Conservation (phyloP, 208 protist genomes). For the Trypanosoma cruzi region DNA sequence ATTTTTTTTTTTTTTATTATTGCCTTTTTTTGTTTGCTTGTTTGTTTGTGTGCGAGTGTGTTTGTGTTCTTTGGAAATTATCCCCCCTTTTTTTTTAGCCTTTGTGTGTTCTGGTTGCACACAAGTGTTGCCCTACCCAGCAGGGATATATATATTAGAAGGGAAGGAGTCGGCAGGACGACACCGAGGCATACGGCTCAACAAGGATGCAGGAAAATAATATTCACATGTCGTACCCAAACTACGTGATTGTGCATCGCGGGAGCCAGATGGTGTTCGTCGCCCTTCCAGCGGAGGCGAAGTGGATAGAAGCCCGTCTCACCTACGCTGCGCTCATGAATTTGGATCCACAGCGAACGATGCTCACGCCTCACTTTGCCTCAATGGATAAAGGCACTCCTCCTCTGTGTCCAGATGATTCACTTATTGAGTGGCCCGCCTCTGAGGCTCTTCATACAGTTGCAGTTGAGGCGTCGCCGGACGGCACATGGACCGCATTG, state of each 20-base stretch:
- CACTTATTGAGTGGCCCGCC: slow-evolving; percentile 14
- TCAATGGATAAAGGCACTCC: not conserved
- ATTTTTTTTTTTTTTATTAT: slow-evolving; percentile 7
- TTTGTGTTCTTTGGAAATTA: slow-evolving; percentile 1
- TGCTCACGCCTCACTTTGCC: slow-evolving; percentile 4
- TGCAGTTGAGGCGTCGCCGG: not conserved
- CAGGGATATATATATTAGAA: not conserved
- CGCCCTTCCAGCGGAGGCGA: slow-evolving; percentile 17
- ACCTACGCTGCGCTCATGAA: slow-evolving; percentile 19
- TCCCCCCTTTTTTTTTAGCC: not conserved
- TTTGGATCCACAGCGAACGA: slow-evolving; percentile 3
- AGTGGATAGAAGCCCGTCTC: slow-evolving; percentile 24
- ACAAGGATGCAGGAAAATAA: slow-evolving; percentile 29
- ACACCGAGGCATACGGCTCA: not conserved
- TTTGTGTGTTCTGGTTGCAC: not conserved
- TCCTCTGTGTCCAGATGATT: not conserved
- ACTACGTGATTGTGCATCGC: slow-evolving; percentile 21
- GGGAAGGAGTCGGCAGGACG: not conserved
- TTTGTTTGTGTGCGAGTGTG: not conserved
- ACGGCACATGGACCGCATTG: slow-evolving; percentile 6
- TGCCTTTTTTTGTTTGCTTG: slow-evolving; percentile 19
- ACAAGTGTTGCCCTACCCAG: not conserved
- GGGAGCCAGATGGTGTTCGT: slow-evolving; percentile 19
- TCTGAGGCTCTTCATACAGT: not conserved
- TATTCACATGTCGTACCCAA: slow-evolving; percentile 24